These are phyloP conservation scores for Coemansia sp. DNA, from an alignment of 192 early-diverging fungal genomes.

Conservation along the genomic window DNA sequence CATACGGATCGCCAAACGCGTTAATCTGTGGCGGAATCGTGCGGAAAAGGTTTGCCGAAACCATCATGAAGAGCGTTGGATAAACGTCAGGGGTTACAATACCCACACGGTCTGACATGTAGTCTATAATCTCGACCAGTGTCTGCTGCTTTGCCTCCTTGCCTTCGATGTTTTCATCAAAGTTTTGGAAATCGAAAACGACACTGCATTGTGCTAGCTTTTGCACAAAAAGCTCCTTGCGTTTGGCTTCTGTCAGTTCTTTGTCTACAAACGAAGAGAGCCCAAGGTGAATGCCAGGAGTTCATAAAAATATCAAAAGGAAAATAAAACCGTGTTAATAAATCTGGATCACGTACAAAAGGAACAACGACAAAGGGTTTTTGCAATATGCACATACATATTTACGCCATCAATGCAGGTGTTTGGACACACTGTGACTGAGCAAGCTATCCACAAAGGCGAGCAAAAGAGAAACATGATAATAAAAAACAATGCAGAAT, in stretches of 20 bases:
- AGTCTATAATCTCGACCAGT: slow-evolving; percentile 89
- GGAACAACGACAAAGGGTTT: too few relatives aligned
- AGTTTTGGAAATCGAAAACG: slow-evolving; percentile 95
- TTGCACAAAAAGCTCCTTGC: slow-evolving; percentile 84
- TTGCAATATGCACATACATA: too few relatives aligned
- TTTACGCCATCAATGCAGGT: too few relatives aligned
- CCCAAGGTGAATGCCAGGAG: not conserved
- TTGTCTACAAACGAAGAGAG: slow-evolving; percentile 29
- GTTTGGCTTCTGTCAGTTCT: slow-evolving; percentile 80
- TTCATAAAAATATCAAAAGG: not conserved
- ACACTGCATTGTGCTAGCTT: slow-evolving; percentile 91
- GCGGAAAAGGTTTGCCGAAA: slow-evolving; percentile 92
- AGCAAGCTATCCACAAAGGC: too few relatives aligned
- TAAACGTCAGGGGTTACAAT: slow-evolving; percentile 89
- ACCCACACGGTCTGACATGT: slow-evolving; percentile 84
- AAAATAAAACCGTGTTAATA: too few relatives aligned
- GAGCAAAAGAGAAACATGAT: too few relatives aligned
- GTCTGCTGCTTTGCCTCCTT: slow-evolving; percentile 96
- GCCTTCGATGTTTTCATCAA: slow-evolving; percentile 81
- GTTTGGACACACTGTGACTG: too few relatives aligned
- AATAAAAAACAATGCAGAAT: too few relatives aligned
- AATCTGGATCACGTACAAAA: too few relatives aligned
- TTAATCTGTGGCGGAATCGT: slow-evolving; percentile 96
- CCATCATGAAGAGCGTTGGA: slow-evolving; percentile 93
- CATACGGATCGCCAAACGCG: slow-evolving; percentile 93